A percentile compares a stretch with the other conserved stretches of the same genome.
phyloP scores from a whole-genome alignment of 768 basidiomycete species.

The Coprinellus aureogranulatus region DNA sequence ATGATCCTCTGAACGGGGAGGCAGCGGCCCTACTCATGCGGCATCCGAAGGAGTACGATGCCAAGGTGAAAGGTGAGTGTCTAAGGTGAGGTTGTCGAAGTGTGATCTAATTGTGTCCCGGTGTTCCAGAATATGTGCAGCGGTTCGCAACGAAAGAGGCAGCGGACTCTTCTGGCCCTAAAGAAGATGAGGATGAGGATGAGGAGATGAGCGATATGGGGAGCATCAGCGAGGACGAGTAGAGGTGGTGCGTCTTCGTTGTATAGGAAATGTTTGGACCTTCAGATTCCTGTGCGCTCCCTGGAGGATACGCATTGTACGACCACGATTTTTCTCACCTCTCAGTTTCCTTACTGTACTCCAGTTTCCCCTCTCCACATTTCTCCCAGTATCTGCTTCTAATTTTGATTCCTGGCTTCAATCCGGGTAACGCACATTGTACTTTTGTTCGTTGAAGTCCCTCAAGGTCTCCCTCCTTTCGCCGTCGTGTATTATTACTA shows the following conservation, averaged over 20 bases:
- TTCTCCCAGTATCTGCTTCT: not conserved
- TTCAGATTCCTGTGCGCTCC: not conserved
- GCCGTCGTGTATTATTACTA: constrained; percentile 10
- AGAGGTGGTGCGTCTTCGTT: constrained; percentile 15
- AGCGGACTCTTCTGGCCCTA: constrained; percentile 68
- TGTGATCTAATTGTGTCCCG: not conserved
- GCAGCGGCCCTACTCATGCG: constrained; percentile 97
- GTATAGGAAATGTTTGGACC: constrained; percentile 6
- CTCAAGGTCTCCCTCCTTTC: not conserved
- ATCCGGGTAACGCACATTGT: no score
- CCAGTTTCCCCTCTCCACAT: not conserved
- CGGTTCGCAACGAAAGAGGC: constrained; percentile 90
- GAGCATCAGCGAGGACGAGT: constrained; percentile 74
- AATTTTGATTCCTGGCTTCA: no score
- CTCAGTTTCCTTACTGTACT: no score
- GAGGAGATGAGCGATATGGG: constrained; percentile 87
- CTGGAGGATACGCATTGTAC: constrained; percentile 1
- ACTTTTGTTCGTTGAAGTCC: not conserved
- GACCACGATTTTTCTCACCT: not conserved
- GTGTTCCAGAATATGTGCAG: constrained; percentile 81
- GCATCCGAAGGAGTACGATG: constrained; percentile 93
- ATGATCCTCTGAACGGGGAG: constrained; percentile 97
- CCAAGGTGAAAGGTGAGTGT: constrained; percentile 81
- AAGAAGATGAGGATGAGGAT: constrained; percentile 70
- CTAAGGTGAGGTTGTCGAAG: not conserved